Evolutionary conservation across 2,329 filamentous ascomycete genomes (phyloP), one percentile per base, ranked within the genome.

Genomic region (Xylariaceae sp.): DNA sequence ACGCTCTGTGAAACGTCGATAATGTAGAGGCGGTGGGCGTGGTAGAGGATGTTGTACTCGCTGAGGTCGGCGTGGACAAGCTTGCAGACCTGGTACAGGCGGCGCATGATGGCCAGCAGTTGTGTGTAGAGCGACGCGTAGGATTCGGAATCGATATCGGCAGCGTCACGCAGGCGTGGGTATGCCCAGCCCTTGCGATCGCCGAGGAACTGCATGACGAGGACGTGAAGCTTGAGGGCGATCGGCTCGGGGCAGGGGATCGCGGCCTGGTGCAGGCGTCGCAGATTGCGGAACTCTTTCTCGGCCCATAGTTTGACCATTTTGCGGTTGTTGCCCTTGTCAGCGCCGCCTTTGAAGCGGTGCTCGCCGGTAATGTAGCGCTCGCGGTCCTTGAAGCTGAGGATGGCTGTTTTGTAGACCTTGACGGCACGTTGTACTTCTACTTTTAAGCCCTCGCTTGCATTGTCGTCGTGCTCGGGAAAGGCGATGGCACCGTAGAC

Each of bases 231-330:
- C 63, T 92, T 90, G 44, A 99, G 82, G 61, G 86, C 85, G 52
- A 97, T 76, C 3, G 94, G 91, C 65, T 96, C 89, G 0, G 94
- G 94, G 59, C 88, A 95, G 6, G 90, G 87, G 47, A 99, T 96
- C 7, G 88, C 89, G 7, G 91, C 87, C 6, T 82, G 75, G 68
- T 95, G 76, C 54, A 99, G 86, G 48, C 94, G 81, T 58, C 90
- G 85, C 63, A 99, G 71, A 70, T 99, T 99, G 39, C 94, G 83
- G 74, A 95, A 95, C 72, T 99, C 94, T 72, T 99, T 99, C 72
- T 99, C 92, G 0, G 95, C 95, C 94, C 94, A 99, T 19, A 96
- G 77, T 70, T 96, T 95, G 59, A 99, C 92, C 92, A 97, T 97
- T 59, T 92, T 90, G 43, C 91, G 83, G 73, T 90, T 96, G 71